A percentile compares a stretch with the other conserved stretches of the same genome.
These are phyloP conservation scores for Venturia nashicola DNA, from an alignment of 2,329 filamentous ascomycete species.

Conservation along the genomic window DNA sequence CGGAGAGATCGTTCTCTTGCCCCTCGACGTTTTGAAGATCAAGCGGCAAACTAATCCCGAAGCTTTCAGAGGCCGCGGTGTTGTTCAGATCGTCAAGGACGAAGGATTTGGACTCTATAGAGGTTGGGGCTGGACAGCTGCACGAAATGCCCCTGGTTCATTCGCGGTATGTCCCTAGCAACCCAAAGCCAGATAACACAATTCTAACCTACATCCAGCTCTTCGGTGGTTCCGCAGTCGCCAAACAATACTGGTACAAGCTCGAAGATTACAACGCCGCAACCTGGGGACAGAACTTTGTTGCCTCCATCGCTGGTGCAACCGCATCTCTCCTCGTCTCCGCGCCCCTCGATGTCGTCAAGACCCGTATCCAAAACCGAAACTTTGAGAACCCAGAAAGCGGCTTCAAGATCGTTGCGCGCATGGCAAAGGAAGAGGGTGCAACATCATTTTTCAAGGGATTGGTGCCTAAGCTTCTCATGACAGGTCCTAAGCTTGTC, in stretches of 20 bases:
- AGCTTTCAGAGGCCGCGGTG: constrained; percentile 85
- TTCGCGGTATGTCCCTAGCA: constrained; percentile 62
- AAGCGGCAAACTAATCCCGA: constrained; percentile 99
- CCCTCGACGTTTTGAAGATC: constrained; percentile 96
- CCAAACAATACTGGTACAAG: constrained; percentile 89
- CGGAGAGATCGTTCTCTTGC: constrained; percentile 89
- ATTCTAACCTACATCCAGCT: constrained; percentile 41
- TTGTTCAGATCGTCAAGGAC: constrained; percentile 80
- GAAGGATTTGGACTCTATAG: constrained; percentile 94
- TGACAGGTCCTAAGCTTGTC: constrained; percentile 97
- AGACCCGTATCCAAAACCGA: constrained; percentile 94
- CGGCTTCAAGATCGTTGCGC: constrained; percentile 79
- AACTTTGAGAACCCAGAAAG: constrained; percentile 98
- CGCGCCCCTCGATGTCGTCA: constrained; percentile 94
- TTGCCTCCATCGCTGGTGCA: constrained; percentile 90
- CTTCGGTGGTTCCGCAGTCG: constrained; percentile 92
- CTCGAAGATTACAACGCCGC: constrained; percentile 93
- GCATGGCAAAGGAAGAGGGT: constrained; percentile 90
- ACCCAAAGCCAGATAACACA: constrained; percentile 13
- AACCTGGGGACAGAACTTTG: constrained; percentile 89
- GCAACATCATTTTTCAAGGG: constrained; percentile 91
- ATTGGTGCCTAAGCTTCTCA: constrained; percentile 88
- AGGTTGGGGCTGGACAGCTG: constrained; percentile 95
- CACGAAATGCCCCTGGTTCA: constrained; percentile 89
- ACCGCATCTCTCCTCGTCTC: constrained; percentile 92